Evolutionary conservation across 106 monocot species (phyloP).

Genomic region (Dendrobium nobile): DNA sequence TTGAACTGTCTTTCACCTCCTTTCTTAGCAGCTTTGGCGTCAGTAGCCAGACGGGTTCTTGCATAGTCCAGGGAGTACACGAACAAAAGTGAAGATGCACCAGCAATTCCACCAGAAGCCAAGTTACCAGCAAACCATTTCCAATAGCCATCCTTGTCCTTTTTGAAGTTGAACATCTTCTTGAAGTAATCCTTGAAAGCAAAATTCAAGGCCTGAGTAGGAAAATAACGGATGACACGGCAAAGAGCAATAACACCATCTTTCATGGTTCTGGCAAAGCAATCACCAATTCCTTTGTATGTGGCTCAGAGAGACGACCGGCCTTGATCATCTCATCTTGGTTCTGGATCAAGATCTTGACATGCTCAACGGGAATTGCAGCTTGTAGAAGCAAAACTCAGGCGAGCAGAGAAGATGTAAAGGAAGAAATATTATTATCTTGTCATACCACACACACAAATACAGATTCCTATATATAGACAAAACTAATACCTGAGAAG

Average conservation of each 20-base stretch:
- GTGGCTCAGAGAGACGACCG: constrained; percentile 36
- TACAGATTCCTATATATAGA: no score
- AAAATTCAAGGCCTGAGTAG: constrained; percentile 30
- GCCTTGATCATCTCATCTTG: constrained; percentile 46
- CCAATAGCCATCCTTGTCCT: constrained; percentile 25
- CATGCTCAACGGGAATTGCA: constrained; percentile 40
- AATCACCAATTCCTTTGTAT: constrained; percentile 40
- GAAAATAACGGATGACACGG: constrained; percentile 42
- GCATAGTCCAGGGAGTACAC: constrained; percentile 24
- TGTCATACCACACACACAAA: no score
- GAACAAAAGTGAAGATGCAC: constrained; percentile 18
- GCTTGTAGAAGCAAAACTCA: no score
- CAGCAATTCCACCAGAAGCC: constrained; percentile 18
- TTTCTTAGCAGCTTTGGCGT: constrained; percentile 19
- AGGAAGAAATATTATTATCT: no score
- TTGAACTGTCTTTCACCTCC: constrained; percentile 24
- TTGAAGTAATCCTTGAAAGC: constrained; percentile 28
- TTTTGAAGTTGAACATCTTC: constrained; percentile 22
- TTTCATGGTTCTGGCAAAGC: constrained; percentile 27
- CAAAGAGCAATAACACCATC: constrained; percentile 27
- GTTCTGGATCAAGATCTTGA: constrained; percentile 47
- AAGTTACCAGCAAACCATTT: constrained; percentile 26
- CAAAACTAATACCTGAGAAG: no score
- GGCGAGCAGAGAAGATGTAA: no score
- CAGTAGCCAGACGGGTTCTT: constrained; percentile 15